A percentile compares a stretch with the other conserved stretches of the same genome.
Evolutionary conservation across 768 basidiomycete genomes (phyloP).

Genomic region (Cytidiella melzeri): DNA sequence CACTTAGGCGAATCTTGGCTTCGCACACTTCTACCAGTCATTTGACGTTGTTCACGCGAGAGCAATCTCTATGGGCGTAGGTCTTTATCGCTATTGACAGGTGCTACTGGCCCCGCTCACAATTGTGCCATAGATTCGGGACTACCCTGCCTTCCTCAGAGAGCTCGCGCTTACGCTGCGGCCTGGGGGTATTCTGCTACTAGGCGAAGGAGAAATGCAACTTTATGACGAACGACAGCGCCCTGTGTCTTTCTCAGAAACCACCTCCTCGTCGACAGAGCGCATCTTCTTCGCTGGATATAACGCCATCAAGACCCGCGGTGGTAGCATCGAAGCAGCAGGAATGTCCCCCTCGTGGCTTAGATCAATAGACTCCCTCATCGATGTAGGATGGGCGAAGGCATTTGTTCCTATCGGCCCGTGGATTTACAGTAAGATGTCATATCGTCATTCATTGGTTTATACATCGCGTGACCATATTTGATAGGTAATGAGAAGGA

Average conservation of each 20-base stretch:
- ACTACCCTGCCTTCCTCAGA: conserved; percentile 22
- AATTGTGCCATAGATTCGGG: conserved; percentile 21
- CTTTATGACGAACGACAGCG: conserved; percentile 25
- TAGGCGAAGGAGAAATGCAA: conserved; percentile 29
- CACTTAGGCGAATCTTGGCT: conserved; percentile 27
- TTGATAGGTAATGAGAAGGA: conserved; percentile 20
- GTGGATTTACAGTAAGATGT: conserved; percentile 24
- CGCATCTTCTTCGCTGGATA: conserved; percentile 27
- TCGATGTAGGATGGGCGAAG: conserved; percentile 26
- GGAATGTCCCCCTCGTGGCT: conserved; percentile 26
- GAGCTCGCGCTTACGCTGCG: conserved; percentile 24
- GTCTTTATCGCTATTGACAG: conserved; percentile 6
- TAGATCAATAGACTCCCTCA: conserved; percentile 18
- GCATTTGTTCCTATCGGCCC: conserved; percentile 28
- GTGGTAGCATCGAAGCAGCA: conserved; percentile 22
- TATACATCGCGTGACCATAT: background rate
- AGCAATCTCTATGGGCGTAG: conserved; percentile 25
- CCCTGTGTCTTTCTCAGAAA: conserved; percentile 20
- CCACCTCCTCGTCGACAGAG: conserved; percentile 22
- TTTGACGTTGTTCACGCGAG: conserved; percentile 30
- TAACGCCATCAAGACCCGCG: conserved; percentile 27
- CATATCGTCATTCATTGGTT: background rate
- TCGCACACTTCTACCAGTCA: conserved; percentile 24
- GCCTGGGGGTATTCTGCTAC: conserved; percentile 26
- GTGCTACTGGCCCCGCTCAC: background rate